Conservation (phyloP, 1,139 yeast species). For the Tardiomyces depauwii region DNA sequence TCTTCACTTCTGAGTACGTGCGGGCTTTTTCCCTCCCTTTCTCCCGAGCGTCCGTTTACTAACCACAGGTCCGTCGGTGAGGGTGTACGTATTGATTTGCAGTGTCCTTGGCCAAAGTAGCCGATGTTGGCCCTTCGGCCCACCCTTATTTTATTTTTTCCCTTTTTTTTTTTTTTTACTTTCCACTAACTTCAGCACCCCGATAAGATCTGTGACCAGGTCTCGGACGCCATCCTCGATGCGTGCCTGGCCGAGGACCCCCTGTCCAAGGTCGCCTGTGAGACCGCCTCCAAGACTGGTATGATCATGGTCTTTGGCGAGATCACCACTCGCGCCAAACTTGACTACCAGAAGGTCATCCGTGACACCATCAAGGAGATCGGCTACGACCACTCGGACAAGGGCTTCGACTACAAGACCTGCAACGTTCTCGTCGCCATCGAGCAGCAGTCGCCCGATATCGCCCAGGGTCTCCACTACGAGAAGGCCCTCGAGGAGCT, state of each 20-base stretch:
- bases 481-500: slow-evolving; percentile 94
- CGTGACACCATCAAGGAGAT: slow-evolving; percentile 98
- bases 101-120: too few species aligned
- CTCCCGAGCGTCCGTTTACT: too few species aligned
- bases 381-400: slow-evolving; percentile 92
- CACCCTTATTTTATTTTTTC: too few species aligned
- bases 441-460: slow-evolving; percentile 98
- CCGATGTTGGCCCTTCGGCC: too few species aligned
- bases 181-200: slow-evolving; percentile 73
- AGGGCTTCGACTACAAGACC: slow-evolving; percentile 98
- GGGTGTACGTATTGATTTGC: slow-evolving; percentile 7
- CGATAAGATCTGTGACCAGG: slow-evolving; percentile 99
- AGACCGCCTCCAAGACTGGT: slow-evolving; percentile 98
- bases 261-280: slow-evolving; percentile 97
- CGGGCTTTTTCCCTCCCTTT: slow-evolving; percentile 5
- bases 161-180: too few species aligned
- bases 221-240: slow-evolving; percentile 94
- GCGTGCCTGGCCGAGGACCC: slow-evolving; percentile 97
- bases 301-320: slow-evolving; percentile 99
- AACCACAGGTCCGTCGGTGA: slow-evolving; percentile 61
- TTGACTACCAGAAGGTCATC: slow-evolving; percentile 94
- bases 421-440: slow-evolving; percentile 98
- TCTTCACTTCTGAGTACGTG: slow-evolving; percentile 77
- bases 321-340: slow-evolving; percentile 89
- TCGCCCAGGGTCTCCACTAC: slow-evolving; percentile 98